Evolutionary conservation across 495 filamentous ascomycete genomes (phyloP), one percentile per base, ranked within the genome.

Genomic region (Hypoxylon perforatum): DNA sequence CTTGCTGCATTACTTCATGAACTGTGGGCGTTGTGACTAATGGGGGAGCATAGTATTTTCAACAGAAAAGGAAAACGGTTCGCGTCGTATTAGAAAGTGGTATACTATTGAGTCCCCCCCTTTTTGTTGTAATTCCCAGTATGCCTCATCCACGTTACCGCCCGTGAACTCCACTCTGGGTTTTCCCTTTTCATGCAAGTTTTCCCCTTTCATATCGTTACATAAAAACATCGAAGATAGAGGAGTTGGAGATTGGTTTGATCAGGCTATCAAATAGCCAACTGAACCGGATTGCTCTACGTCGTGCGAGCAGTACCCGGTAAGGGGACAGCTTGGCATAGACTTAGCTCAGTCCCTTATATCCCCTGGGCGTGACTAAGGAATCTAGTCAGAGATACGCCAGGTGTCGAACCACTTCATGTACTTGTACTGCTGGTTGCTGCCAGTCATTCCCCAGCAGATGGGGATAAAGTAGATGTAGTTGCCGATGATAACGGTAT

Each of bases 391-490:
- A 55, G 87, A 82, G 63, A 91, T 86, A 59, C 85, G 81, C 88
- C 88, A 90, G 45, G 73, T 80, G 61, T 82, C 79, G 60, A 96
- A 88, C 95, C 95, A 99, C 81, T 92, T 97, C 81, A 99, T 80
- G 80, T 99, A 92, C 69, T 80, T 85, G 86, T 92, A 98, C 76
- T 98, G 83, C 75, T 86, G 85, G 76, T 91, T 91, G 38, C 84
- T 78, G 10, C 95, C 95, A 51, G 88, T 88, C 91, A 99, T 99
- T 39, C 95, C 95, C 80, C 96, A 99, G 73, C 92, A 94, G 71
- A 99, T 96, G n/a, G 90, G 92, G 57, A 92, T 88, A 79, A 99
- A 99, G 67, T 91, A 82, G 67, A 91, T 80, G 78, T 96, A 99
- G 33, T 98, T 82, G 12, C 88, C 91, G 65, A 94, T 87, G 36